phyloP scores from a whole-genome alignment of 176 grass and related monocot genomes.

The Oryza rufipogon region DNA sequence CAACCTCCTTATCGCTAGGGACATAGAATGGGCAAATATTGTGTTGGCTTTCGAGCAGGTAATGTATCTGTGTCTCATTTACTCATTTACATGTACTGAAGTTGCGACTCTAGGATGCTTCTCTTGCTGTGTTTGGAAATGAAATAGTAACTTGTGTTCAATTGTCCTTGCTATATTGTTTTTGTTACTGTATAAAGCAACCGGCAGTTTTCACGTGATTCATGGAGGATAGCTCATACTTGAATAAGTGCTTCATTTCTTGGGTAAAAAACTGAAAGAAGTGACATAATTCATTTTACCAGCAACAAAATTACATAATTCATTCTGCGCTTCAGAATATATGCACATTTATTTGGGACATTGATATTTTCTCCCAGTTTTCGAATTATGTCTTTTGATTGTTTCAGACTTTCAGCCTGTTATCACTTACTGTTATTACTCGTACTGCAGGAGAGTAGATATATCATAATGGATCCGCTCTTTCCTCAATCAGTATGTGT shows the following conservation, averaged over 20 bases:
- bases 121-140: slow-evolving; percentile 13
- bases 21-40: slow-evolving; percentile 95
- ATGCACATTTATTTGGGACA: not conserved
- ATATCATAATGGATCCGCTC: slow-evolving; percentile 83
- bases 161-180: not conserved
- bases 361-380: not conserved
- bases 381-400: not conserved
- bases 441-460: slow-evolving; percentile 84
- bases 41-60: slow-evolving; percentile 96
- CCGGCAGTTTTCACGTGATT: not conserved
- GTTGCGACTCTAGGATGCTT: slow-evolving; percentile 20
- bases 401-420: not conserved
- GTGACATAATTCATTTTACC: not conserved
- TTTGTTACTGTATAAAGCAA: not conserved
- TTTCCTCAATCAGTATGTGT: slow-evolving; percentile 72
- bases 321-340: not conserved
- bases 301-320: not conserved
- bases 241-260: not conserved
- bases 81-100: not conserved
- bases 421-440: slow-evolving; percentile 23
- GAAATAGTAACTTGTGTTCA: not conserved
- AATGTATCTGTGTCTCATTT: slow-evolving; percentile 32
- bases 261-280: not conserved
- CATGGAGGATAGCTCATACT: not conserved
- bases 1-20: slow-evolving; percentile 85